Evolutionary conservation across 1,139 yeast genomes (phyloP).

Genomic region (Kluyveromyces marxianus): DNA sequence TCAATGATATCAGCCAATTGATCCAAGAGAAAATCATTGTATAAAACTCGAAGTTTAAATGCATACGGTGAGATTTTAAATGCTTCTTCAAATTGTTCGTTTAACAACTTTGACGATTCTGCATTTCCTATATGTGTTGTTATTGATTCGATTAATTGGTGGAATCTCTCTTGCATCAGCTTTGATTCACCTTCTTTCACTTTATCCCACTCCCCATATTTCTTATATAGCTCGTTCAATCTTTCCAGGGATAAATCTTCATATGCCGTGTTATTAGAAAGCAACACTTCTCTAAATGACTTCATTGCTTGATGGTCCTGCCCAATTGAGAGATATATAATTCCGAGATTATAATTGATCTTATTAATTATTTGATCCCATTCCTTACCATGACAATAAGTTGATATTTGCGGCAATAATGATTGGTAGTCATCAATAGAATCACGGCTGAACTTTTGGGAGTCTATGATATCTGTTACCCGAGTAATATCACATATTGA

Average conservation of each 20-base stretch:
- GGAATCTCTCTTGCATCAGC: neutral
- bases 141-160: neutral
- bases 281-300: conserved; percentile 16
- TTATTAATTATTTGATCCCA: conserved; percentile 8
- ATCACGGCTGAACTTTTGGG: conserved; percentile 1
- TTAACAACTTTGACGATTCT: conserved; percentile 2
- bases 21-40: conserved; percentile 9
- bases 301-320: conserved; percentile 22
- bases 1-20: conserved; percentile 13
- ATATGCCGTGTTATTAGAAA: conserved; percentile 14
- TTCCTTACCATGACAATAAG: conserved; percentile 4
- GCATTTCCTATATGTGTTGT: neutral
- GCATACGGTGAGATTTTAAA: conserved; percentile 8
- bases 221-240: conserved; percentile 19
- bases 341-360: conserved; percentile 22
- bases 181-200: conserved; percentile 8
- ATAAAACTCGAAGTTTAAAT: conserved; percentile 4
- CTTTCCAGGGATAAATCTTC: conserved; percentile 18
- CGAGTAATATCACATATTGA: neutral
- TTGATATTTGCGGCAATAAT: conserved; percentile 5
- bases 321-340: conserved; percentile 23
- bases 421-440: conserved; percentile 7
- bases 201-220: conserved; percentile 26
- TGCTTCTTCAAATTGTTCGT: conserved; percentile 8
- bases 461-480: conserved; percentile 1